phyloP scores from a whole-genome alignment of 352 stramenopile species.

The Phytopythium ostracodes region DNA sequence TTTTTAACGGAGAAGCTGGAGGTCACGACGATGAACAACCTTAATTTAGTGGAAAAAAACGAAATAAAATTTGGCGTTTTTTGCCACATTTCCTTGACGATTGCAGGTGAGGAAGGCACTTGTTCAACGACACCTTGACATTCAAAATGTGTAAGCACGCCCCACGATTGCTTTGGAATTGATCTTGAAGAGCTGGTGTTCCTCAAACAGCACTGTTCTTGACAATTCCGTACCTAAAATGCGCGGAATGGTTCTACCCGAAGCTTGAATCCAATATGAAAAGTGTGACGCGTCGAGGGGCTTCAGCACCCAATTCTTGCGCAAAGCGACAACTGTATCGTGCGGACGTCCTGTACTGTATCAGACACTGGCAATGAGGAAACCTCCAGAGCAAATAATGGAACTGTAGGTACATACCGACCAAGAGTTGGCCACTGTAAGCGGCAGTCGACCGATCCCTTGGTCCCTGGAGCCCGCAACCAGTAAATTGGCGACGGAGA shows the following conservation, averaged over 20 bases:
- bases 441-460: background rate
- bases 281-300: background rate
- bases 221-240: background rate
- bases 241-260: background rate
- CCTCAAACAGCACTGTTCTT: background rate
- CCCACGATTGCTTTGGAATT: background rate
- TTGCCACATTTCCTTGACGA: background rate
- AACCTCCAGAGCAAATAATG: background rate
- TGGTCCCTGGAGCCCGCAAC: background rate
- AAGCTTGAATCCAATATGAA: background rate
- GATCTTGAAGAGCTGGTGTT: background rate
- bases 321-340: background rate
- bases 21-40: background rate
- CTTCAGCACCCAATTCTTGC: background rate
- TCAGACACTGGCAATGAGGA: background rate
- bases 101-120: background rate
- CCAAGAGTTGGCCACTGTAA: background rate
- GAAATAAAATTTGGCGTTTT: too few relatives aligned
- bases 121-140: background rate
- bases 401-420: background rate
- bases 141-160: background rate
- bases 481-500: background rate
- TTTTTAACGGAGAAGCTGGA: background rate
- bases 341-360: too few relatives aligned
- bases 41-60: too few relatives aligned